phyloP scores from a whole-genome alignment of 2,329 filamentous ascomycete genomes.

The Lanzia echinophila region DNA sequence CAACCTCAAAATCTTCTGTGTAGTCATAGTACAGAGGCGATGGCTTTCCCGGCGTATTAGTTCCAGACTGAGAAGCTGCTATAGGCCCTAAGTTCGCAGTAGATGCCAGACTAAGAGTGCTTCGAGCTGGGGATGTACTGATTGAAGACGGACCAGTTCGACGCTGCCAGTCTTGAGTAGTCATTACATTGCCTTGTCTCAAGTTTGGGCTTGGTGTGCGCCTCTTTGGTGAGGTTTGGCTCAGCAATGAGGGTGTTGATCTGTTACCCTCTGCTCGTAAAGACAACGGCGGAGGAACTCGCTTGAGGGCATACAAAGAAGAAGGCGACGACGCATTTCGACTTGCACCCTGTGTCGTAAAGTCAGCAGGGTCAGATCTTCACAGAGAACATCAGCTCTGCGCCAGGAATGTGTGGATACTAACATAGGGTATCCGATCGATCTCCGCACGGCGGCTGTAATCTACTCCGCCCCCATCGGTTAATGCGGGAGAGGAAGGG shows the following conservation, averaged over 20 bases:
- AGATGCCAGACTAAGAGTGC: conserved; percentile 27
- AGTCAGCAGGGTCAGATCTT: not conserved
- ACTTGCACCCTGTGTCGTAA: conserved; percentile 15
- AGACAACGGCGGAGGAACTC: conserved; percentile 20
- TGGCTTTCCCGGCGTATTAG: conserved; percentile 25
- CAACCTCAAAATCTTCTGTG: conserved; percentile 30
- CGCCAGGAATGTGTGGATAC: conserved; percentile 5
- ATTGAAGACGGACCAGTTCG: conserved; percentile 18
- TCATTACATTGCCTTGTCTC: conserved; percentile 14
- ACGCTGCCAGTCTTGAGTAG: conserved; percentile 19
- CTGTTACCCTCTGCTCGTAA: conserved; percentile 25
- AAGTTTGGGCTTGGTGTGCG: conserved; percentile 22
- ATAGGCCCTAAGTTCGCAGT: conserved; percentile 22
- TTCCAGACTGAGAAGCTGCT: conserved; percentile 17
- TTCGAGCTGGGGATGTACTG: conserved; percentile 28
- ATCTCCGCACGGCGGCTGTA: conserved; percentile 30
- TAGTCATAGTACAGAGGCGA: conserved; percentile 32
- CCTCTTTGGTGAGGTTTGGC: conserved; percentile 23
- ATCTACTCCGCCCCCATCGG: conserved; percentile 28
- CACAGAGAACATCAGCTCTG: not conserved
- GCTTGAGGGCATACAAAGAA: conserved; percentile 27
- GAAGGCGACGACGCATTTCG: conserved; percentile 26
- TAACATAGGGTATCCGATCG: conserved; percentile 25
- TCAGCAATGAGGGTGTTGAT: conserved; percentile 25
- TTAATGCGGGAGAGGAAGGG: conserved; percentile 29